Evolutionary conservation across 1,284 basidiomycete species (phyloP), one percentile per base, ranked within the genome.

Genomic region (Fomitopsis schrenkii): DNA sequence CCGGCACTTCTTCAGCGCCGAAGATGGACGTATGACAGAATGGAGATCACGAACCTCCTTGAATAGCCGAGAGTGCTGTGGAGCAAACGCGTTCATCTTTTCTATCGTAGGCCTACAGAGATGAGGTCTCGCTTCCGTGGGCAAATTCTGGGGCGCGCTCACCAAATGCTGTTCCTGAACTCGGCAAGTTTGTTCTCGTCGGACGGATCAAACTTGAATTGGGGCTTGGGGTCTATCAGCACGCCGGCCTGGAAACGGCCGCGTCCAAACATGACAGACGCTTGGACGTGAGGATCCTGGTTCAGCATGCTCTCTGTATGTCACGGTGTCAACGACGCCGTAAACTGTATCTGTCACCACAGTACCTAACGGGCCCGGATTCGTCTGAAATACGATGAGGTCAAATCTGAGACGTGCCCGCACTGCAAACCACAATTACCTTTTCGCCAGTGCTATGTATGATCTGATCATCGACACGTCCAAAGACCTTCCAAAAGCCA

Each of bases 391-490:
- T 19, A 6, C 55, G 64, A 4, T 71, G 30, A 33, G 30, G 30
- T 67, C 22, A 78, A 78, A 52, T 77, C 76, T 63, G 63, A 62
- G 77, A 77, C 0, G 61, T 62, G 1, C 66, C 60, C 28, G 77
- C 45, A 28, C 71, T 64, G 7, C 40, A 38, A 45, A 19, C 2
- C 26, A 41, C 15, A 57, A 60, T 8, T 40, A 80, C 80, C 75
- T 83, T 83, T 66, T 84, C 82, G 9, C 82, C 82, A 5, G 77
- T 82, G 15, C 72, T 76, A 55, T 80, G 77, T 65, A 83, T 80
- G 44, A 84, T 79, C 64, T 83, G 81, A 64, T 84, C 82, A 61
- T 84, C 82, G 6, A 71, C 70, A 9, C 83, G 73, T 0, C 83
- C 82, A 45, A 70, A 74, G 17, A 82, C 71, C 62, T 76, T 78